Percentiles rank a stretch among this genome's conserved stretches.
phyloP scores from a whole-genome alignment of 768 basidiomycete species.

The Dendrothele bispora region DNA sequence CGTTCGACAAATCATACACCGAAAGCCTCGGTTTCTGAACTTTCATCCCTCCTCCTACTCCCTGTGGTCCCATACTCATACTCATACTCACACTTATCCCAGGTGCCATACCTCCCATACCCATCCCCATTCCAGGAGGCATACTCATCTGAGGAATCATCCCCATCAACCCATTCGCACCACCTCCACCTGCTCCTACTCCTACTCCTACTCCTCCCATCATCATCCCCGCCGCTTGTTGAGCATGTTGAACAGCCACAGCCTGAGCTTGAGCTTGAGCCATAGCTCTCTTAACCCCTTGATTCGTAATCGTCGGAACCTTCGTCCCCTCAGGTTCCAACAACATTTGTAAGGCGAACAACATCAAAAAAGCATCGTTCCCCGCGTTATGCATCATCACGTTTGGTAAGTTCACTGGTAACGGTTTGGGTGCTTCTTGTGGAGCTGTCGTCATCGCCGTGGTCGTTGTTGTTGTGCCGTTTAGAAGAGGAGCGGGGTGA shows the following conservation, averaged over 20 bases:
- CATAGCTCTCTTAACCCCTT: not conserved
- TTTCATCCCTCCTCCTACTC: constrained; percentile 5
- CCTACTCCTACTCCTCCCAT: no score
- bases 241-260: no score
- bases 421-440: constrained; percentile 10
- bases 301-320: constrained; percentile 34
- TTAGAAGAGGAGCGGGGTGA: constrained; percentile 32
- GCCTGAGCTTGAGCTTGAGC: no score
- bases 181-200: no score
- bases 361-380: constrained; percentile 72
- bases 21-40: constrained; percentile 5
- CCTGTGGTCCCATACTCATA: constrained; percentile 9
- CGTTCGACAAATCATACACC: constrained; percentile 7
- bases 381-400: constrained; percentile 71
- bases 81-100: constrained; percentile 12
- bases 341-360: constrained; percentile 70
- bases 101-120: constrained; percentile 6
- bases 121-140: no score
- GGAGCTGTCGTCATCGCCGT: constrained; percentile 15
- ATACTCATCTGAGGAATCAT: no score
- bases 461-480: constrained; percentile 23
- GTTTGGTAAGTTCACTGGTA: constrained; percentile 31
- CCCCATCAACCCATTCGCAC: no score
- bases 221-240: no score
- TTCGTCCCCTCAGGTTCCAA: constrained; percentile 53